phyloP scores from a whole-genome alignment of 2,329 filamentous ascomycete species.

The Calcarisporium arbuscula region DNA sequence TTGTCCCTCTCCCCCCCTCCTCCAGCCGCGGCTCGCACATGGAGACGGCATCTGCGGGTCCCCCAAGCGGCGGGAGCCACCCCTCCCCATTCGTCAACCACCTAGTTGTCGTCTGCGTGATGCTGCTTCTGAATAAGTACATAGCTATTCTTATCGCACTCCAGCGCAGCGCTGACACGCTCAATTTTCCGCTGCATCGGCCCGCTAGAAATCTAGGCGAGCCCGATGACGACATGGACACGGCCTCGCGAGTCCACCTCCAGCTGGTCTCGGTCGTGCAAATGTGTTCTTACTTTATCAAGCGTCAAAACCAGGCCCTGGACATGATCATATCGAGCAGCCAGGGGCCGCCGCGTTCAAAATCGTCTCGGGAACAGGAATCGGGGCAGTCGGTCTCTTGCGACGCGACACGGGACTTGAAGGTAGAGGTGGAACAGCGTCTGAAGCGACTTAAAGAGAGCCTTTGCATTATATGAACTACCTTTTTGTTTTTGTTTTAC shows the following conservation, averaged over 20 bases:
- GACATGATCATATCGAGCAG: not conserved
- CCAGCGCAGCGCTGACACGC: constrained; percentile 1
- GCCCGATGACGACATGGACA: not conserved
- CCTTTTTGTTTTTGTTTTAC: too few relatives aligned
- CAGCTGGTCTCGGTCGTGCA: constrained; percentile 3
- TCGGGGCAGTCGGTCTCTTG: not conserved
- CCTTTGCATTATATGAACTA: too few relatives aligned
- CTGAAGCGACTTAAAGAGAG: constrained; percentile 1
- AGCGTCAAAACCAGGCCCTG: constrained; percentile 1
- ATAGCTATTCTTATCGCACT: not conserved
- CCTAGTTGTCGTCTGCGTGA: constrained; percentile 3
- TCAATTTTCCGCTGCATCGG: too few relatives aligned
- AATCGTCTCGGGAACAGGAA: too few relatives aligned
- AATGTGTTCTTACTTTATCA: constrained; percentile 1
- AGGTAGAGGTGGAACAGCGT: constrained; percentile 2
- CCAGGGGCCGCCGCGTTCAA: not conserved
- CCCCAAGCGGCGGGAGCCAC: not conserved
- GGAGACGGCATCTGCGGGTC: not conserved
- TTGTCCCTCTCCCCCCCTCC: too few relatives aligned
- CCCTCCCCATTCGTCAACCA: constrained; percentile 2
- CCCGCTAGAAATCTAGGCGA: too few relatives aligned
- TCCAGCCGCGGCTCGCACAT: not conserved
- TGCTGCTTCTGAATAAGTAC: constrained; percentile 2
- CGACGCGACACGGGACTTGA: not conserved
- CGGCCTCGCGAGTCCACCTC: not conserved